Conservation (phyloP, 2,329 filamentous ascomycete species). For the Blumeriella jaapii region DNA sequence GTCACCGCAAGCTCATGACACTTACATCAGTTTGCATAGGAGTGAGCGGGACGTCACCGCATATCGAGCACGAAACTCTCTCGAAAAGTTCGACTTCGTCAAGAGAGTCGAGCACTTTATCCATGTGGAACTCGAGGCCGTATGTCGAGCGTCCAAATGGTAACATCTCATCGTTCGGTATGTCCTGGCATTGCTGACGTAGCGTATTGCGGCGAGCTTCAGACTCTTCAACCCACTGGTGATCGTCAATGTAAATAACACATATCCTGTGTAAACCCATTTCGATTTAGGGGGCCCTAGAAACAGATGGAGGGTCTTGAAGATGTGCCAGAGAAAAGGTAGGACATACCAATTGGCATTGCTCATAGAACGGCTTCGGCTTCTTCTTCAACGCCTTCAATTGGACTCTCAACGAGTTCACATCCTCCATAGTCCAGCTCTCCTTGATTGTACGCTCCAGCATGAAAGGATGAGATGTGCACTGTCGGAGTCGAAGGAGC, state of each 20-base stretch:
- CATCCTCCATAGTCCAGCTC: conserved; percentile 22
- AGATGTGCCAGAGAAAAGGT: background rate
- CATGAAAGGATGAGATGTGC: conserved; percentile 26
- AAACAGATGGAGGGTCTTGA: too few relatives aligned
- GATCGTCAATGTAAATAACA: background rate
- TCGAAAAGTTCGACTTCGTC: conserved; percentile 23
- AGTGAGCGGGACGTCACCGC: conserved; percentile 29
- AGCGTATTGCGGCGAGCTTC: conserved; percentile 1
- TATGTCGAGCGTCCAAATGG: conserved; percentile 20
- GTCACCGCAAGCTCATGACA: conserved; percentile 1
- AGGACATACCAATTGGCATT: conserved; percentile 17
- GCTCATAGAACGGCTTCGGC: conserved; percentile 21
- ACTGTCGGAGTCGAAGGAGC: conserved; percentile 25
- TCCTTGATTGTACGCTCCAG: conserved; percentile 25
- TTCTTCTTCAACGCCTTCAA: conserved; percentile 7
- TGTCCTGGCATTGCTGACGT: conserved; percentile 2
- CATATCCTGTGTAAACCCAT: background rate
- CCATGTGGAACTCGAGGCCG: conserved; percentile 26
- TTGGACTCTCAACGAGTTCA: conserved; percentile 10
- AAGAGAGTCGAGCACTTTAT: conserved; percentile 24
- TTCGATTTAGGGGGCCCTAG: too few relatives aligned
- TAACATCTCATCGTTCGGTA: conserved; percentile 3
- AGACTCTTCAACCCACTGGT: conserved; percentile 8
- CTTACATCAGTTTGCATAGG: conserved; percentile 32
- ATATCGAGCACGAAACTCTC: conserved; percentile 32